Base-by-base conservation (phyloP, 2,329 filamentous ascomycete genomes). In the Penicillium sp. region DNA sequence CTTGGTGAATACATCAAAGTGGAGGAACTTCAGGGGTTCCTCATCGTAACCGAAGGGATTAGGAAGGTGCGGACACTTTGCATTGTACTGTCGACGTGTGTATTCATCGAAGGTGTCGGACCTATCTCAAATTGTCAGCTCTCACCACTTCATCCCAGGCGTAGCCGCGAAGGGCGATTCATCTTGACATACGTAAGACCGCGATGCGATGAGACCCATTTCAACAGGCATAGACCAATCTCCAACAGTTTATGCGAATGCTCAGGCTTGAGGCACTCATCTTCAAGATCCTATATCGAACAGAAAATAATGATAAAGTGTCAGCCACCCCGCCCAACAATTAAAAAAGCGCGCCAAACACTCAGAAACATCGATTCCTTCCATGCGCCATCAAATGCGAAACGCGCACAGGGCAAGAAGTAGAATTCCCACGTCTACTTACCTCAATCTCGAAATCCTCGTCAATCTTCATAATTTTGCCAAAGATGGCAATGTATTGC, bases 401-500 rank as follows among this genome's bases (percentile, higher is more conserved):
- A n/a, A 33, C 33, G 31, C 44, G 45, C 23, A 21, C 13, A 42
- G 29, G 10, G 26, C 31, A 31, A 33, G 5, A 26, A 27, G 23
- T 14, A 42, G 9, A 9, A 10, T 21, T 14, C 13, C 19, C 31
- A 21, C 1, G 33, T 11, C 13, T 25, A 67, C 79, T 68, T 85
- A 96, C 95, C 80, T 98, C 93, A 63, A 97, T 90, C 70, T 93
- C 92, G 62, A 97, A 83, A 70, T 89, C 87, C 61, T 96, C 90
- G 67, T 95, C 89, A 64, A 98, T 90, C 78, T 96, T 97, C 73
- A 96, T 88, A 44, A 88, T 88, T 68, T 89, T 88, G 60, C 93
- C 93, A 75, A 99, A 99, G 42, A 93, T 85, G 73, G 88, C 90
- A 60, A 98, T 91, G 84, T 92, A 99, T 77, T 99, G 93, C 78